phyloP scores from a whole-genome alignment of 2,329 filamentous ascomycete species.

The Rhynchosporium agropyri region DNA sequence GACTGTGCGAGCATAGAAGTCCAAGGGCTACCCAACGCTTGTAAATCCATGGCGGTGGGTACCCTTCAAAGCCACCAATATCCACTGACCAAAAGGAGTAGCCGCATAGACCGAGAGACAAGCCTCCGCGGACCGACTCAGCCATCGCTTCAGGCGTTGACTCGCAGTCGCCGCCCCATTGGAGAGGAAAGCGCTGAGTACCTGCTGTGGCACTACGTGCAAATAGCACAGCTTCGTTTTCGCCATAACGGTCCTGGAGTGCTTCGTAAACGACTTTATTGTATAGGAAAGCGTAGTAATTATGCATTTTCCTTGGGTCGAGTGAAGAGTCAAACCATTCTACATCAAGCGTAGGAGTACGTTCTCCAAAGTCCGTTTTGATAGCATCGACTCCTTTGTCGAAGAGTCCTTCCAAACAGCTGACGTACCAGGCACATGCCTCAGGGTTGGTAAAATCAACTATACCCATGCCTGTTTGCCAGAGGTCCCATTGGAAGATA shows the following conservation, averaged over 20 bases:
- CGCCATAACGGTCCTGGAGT: slow-evolving; percentile 51
- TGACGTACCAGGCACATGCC: slow-evolving; percentile 57
- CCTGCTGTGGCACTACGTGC: slow-evolving; percentile 61
- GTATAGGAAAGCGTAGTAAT: slow-evolving; percentile 64
- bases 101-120: slow-evolving; percentile 58
- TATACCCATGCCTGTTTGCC: slow-evolving; percentile 66
- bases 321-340: slow-evolving; percentile 54
- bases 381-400: slow-evolving; percentile 62
- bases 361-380: slow-evolving; percentile 66
- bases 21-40: slow-evolving; percentile 68
- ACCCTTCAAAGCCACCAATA: slow-evolving; percentile 65
- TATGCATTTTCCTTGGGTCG: slow-evolving; percentile 62
- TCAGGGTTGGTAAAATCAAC: slow-evolving; percentile 66
- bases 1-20: slow-evolving; percentile 60
- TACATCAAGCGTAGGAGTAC: slow-evolving; percentile 59
- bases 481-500: slow-evolving; percentile 66
- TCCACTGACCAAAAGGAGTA: slow-evolving; percentile 65
- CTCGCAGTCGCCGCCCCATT: slow-evolving; percentile 67
- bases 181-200: slow-evolving; percentile 59
- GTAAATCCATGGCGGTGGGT: slow-evolving; percentile 59
- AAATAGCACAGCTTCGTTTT: slow-evolving; percentile 58
- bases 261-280: slow-evolving; percentile 62
- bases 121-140: slow-evolving; percentile 60
- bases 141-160: slow-evolving; percentile 64
- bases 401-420: slow-evolving; percentile 56